A percentile compares a stretch with the other conserved stretches of the same genome.
These are phyloP conservation scores for Euphrasia arctica DNA, from an alignment of 305 asterid species.

Conservation along the genomic window DNA sequence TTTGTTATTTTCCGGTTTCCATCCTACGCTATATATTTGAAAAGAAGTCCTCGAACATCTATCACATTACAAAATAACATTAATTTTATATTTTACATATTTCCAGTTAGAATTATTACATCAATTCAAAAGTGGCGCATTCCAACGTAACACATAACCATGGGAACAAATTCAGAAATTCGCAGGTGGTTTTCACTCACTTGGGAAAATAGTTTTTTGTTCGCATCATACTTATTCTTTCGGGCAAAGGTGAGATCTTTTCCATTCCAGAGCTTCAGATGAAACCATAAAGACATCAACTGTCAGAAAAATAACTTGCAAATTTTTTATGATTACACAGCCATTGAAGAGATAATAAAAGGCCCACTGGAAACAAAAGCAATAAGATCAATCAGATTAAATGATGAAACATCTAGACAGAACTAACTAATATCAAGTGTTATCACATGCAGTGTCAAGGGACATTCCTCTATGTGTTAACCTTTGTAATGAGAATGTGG, in stretches of 20 bases:
- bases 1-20: background rate
- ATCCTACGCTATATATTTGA: conserved; percentile 3
- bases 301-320: conserved; percentile 10
- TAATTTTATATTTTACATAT: conserved; percentile 3
- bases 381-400: conserved; percentile 20
- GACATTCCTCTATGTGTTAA: conserved; percentile 15
- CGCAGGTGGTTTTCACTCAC: conserved; percentile 49
- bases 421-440: conserved; percentile 8
- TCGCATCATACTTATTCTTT: conserved; percentile 33
- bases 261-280: conserved; percentile 48
- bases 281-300: conserved; percentile 34
- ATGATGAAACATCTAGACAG: conserved; percentile 16
- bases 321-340: conserved; percentile 7
- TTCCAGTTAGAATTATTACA: conserved; percentile 6
- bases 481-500: conserved; percentile 8
- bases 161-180: conserved; percentile 7
- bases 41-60: background rate
- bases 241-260: conserved; percentile 33
- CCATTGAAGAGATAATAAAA: conserved; percentile 16
- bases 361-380: conserved; percentile 10
- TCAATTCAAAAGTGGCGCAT: background rate
- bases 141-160: conserved; percentile 1
- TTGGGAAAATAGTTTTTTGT: conserved; percentile 57
- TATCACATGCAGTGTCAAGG: conserved; percentile 7
- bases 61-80: background rate